These are phyloP conservation scores for Collybiopsis luxurians DNA, from an alignment of 768 basidiomycete species.

Conservation along the genomic window DNA sequence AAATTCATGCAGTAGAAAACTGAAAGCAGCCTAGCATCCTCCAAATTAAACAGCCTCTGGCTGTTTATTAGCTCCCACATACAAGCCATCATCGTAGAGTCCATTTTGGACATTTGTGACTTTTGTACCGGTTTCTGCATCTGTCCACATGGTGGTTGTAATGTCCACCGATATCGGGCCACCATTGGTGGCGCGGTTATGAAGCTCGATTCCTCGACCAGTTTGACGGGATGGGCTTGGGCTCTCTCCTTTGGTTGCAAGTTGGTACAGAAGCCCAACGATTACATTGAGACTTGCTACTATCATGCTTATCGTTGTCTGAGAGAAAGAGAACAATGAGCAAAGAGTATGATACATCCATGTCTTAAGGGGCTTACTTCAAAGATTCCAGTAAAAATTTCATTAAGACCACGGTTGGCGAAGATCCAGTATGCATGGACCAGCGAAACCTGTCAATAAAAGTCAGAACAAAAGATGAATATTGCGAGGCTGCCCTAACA, in stretches of 20 bases:
- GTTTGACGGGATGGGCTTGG: too few species aligned
- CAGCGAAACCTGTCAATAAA: neutral
- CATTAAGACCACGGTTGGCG: slow-evolving; percentile 3
- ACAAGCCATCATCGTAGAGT: neutral
- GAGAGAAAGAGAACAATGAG: neutral
- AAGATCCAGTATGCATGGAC: slow-evolving; percentile 5
- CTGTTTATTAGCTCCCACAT: neutral
- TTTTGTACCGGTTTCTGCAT: neutral
- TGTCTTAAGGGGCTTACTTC: neutral
- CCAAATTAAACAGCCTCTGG: neutral
- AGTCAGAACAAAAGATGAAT: neutral
- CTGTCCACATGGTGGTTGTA: neutral
- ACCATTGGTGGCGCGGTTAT: neutral
- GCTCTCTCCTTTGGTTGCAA: neutral
- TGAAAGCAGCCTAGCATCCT: slow-evolving; percentile 3
- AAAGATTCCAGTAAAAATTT: slow-evolving; percentile 4
- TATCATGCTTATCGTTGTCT: slow-evolving; percentile 4
- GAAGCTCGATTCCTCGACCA: neutral
- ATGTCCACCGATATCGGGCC: slow-evolving; percentile 5
- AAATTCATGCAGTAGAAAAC: too few species aligned
- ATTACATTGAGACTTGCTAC: slow-evolving; percentile 3
- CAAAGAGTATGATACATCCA: too few species aligned
- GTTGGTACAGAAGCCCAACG: neutral
- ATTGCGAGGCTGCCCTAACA: neutral
- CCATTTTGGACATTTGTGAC: neutral